Evolutionary conservation across 805 yeast genomes (phyloP).

Genomic region (Ogataea glucozyma): DNA sequence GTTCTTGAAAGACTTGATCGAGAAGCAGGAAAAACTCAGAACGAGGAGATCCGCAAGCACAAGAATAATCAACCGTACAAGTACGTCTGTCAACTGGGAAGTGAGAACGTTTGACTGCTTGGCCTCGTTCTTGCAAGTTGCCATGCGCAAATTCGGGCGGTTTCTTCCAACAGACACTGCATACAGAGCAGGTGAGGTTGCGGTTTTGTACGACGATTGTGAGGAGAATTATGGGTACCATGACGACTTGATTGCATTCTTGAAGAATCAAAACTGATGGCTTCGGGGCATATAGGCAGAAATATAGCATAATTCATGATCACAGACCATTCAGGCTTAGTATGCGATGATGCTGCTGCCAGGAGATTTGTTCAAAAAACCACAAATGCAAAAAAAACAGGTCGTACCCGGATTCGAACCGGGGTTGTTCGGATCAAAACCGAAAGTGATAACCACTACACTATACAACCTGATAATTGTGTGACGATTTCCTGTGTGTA

Average conservation of each 20-base stretch:
- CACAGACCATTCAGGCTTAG: too few relatives aligned
- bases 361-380: too few relatives aligned
- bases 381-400: not conserved
- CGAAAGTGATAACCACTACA: constrained; percentile 82
- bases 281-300: not conserved
- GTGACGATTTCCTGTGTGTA: too few relatives aligned
- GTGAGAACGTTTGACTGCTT: constrained; percentile 27
- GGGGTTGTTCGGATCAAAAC: constrained; percentile 82
- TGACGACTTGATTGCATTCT: constrained; percentile 27
- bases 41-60: not conserved
- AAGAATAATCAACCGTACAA: constrained; percentile 18
- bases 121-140: constrained; percentile 36
- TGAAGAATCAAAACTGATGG: constrained; percentile 8
- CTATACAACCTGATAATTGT: constrained; percentile 62
- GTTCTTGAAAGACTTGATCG: constrained; percentile 14
- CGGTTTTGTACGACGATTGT: constrained; percentile 27
- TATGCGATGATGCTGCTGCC: too few relatives aligned
- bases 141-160: constrained; percentile 42
- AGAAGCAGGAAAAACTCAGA: constrained; percentile 10
- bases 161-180: constrained; percentile 42
- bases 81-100: constrained; percentile 32
- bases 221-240: constrained; percentile 31
- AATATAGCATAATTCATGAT: not conserved
- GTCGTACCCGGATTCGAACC: constrained; percentile 86
- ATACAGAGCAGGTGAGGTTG: constrained; percentile 37